Base-by-base conservation (phyloP, 352 stramenopile genomes). In the Blastocystis sp. region DNA sequence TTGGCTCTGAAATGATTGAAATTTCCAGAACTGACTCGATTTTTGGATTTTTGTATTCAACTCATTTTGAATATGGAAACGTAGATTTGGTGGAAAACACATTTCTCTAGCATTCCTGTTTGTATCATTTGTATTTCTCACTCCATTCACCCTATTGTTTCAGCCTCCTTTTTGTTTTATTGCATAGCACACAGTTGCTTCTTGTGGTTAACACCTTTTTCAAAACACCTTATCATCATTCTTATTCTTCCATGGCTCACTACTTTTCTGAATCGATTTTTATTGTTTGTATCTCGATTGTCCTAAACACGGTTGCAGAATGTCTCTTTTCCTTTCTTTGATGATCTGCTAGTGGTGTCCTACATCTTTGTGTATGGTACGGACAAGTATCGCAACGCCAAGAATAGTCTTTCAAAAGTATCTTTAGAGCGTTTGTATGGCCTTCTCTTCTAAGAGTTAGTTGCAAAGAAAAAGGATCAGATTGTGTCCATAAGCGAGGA, bases 291-390 rank as follows among this genome's bases (percentile, higher is more conserved):
- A 30, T 85, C 4, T 85, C 73, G n/a, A 26, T 85, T 9, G 73
- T 50, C n/a, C 43, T 85, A 5, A 85, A 85, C 54, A 66, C 63
- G 43, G 20, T 65, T 16, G 53, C 73, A 9, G 73, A 85, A 66
- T 53, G 73, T 85, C n/a, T 26, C 8, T 8, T 47, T 11, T 18
- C 16, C 3, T 18, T 8, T 53, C 43, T 66, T 34, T 65, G 26
- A 39, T 4, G 9, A 66, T 24, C 53, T 37, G 73, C 9, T 85
- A 85, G 73, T 85, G 45, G 53, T 85, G 9, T 47, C 73, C 26
- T 65, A 65, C 39, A 85, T 85, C 20, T 68, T 85, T 47, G 54
- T 85, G n/a, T 85, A 85, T 45, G 68, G 63, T 53, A 85, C 53
- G 20, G 16, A 50, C 13, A 55, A 66, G 8, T 85, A 85, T n/a